Base-by-base conservation (phyloP, 2,329 filamentous ascomycete genomes). In the Catunica adiposa region DNA sequence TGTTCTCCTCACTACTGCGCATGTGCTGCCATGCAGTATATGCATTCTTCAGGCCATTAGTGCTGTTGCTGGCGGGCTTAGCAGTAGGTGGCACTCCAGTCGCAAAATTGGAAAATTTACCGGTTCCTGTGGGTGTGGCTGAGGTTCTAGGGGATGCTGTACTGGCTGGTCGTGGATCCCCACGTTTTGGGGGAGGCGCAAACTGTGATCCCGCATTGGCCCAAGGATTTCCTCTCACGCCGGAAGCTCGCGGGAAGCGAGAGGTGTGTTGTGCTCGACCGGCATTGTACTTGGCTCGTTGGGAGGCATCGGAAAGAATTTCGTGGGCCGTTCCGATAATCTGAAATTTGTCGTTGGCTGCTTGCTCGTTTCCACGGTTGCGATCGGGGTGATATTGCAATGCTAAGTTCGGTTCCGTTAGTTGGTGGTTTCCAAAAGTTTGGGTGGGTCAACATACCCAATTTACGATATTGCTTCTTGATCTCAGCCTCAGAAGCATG, bases 311-410 rank as follows among this genome's bases (percentile, higher is more conserved):
- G 25, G 69, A 72, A 14, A 81, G 67, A 54, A 95, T 75, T 66
- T 95, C 89, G 64, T 94, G 83, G 22, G 89, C 89, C 3, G 84
- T 80, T 67, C 94, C 86, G 51, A 95, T 94, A 52, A 83, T 78
- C 66, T 94, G 86, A 64, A 95, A 95, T 64, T 86, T 85, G 31
- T 83, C 75, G 61, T 86, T 86, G 64, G 84, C 84, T 64, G 90
- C 86, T 57, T 78, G 70, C 68, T 94, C 88, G 64, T 79, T 80
- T 53, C 89, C 89, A 9, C 84, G 86, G 64, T 95, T 94, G 58
- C 89, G 83, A 66, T 95, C 89, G 6, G 89, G 89, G 64, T 95
- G 89, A 64, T 85, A 94, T 67, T 86, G 85, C 50, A 94, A 73
- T 51, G 88, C 88, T 88, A 42, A 31, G 17, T n/a, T 40, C 5